These are phyloP conservation scores for Schizophyllum commune DNA, from an alignment of 1,284 basidiomycete genomes.

Conservation along the genomic window DNA sequence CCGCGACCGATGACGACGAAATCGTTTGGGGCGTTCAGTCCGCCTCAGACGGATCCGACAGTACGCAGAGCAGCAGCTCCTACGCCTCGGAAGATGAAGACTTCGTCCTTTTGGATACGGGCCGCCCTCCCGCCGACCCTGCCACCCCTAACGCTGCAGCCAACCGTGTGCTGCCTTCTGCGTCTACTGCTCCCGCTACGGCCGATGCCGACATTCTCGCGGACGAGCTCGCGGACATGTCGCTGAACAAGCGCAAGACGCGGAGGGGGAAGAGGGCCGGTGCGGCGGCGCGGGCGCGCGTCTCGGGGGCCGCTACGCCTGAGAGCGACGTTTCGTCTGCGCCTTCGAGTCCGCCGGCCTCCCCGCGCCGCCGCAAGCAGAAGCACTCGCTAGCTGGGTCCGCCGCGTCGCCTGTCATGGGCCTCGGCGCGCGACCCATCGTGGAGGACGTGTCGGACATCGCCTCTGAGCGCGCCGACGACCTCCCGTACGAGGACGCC, in stretches of 20 bases:
- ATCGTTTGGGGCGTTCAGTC: slow-evolving; percentile 40
- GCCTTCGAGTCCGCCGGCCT: not conserved
- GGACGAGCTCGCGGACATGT: not conserved
- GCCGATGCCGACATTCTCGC: slow-evolving; percentile 9
- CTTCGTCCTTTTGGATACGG: slow-evolving; percentile 29
- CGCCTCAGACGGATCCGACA: slow-evolving; percentile 17
- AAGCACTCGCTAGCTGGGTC: slow-evolving; percentile 1
- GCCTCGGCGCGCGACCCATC: slow-evolving; percentile 31
- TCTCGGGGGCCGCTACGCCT: not conserved
- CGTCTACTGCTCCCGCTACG: slow-evolving; percentile 13
- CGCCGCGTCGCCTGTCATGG: slow-evolving; percentile 9
- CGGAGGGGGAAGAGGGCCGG: not conserved
- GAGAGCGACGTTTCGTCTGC: not conserved
- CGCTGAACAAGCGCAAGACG: not conserved
- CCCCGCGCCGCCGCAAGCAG: slow-evolving; percentile 2
- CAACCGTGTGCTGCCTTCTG: slow-evolving; percentile 1
- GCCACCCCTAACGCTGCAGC: slow-evolving; percentile 13
- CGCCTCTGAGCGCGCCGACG: slow-evolving; percentile 27
- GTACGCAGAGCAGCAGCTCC: slow-evolving; percentile 12
- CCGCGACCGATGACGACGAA: slow-evolving; percentile 42
- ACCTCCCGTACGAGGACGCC: slow-evolving; percentile 42
- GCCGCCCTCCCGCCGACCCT: slow-evolving; percentile 14
- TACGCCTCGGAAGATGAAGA: slow-evolving; percentile 29
- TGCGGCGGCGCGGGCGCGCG: not conserved
- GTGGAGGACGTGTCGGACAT: slow-evolving; percentile 47